Conservation (phyloP, 1,139 yeast genomes). For the Taphrina populina region DNA sequence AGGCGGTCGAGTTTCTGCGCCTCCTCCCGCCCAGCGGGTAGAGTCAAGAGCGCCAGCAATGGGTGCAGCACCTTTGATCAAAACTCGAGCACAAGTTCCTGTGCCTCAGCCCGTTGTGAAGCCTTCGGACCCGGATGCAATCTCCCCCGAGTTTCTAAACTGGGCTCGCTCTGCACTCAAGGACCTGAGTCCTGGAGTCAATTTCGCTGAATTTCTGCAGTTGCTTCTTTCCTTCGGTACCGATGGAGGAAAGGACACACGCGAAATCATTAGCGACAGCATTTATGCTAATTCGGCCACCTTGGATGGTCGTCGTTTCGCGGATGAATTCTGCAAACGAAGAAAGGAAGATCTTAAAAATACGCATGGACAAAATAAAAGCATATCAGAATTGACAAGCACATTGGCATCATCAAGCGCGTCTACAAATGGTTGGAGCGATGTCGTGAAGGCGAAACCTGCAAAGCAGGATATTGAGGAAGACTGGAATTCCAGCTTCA, state of each 20-base stretch:
- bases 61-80: constrained; percentile 1
- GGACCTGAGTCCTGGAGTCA: constrained; percentile 69
- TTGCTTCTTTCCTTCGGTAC: constrained; percentile 78
- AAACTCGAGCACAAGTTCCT: no score
- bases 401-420: constrained; percentile 53
- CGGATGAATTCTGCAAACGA: constrained; percentile 80
- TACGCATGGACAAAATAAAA: constrained; percentile 23
- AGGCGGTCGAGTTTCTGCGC: constrained; percentile 36
- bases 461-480: constrained; percentile 34
- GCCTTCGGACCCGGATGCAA: constrained; percentile 39
- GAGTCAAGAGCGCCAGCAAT: constrained; percentile 32
- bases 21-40: constrained; percentile 44
- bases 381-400: constrained; percentile 52
- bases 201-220: constrained; percentile 66
- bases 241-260: constrained; percentile 57
- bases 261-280: constrained; percentile 87
- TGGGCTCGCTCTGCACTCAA: constrained; percentile 83
- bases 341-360: constrained; percentile 49
- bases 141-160: constrained; percentile 58
- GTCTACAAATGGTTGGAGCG: constrained; percentile 49
- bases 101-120: constrained; percentile 11
- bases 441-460: constrained; percentile 40
- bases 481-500: constrained; percentile 66
- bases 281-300: constrained; percentile 85
- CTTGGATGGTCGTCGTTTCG: constrained; percentile 93